Conservation (phyloP, 2,329 filamentous ascomycete species). For the Sporothrix brunneoviolacea region DNA sequence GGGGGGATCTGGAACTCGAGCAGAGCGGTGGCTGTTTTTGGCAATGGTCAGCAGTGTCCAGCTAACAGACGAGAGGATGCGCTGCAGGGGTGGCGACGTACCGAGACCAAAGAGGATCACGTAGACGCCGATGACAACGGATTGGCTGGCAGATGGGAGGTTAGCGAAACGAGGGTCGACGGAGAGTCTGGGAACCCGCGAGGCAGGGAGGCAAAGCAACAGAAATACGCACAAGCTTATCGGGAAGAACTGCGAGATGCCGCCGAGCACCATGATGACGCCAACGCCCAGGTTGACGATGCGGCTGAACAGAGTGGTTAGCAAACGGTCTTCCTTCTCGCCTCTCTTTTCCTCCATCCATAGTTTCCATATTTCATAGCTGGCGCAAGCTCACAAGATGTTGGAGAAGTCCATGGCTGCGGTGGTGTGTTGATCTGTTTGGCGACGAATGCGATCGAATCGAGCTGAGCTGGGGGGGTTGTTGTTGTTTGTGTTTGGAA, state of each 20-base stretch:
- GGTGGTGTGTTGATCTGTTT: background rate
- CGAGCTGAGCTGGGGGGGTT: background rate
- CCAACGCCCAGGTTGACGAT: slow-evolving; percentile 88
- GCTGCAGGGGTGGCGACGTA: slow-evolving; percentile 45
- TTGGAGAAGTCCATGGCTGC: slow-evolving; percentile 81
- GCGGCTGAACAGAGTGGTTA: slow-evolving; percentile 52
- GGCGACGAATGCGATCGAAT: background rate
- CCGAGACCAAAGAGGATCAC: slow-evolving; percentile 85
- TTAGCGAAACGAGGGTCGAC: slow-evolving; percentile 4
- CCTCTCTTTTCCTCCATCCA: too few relatives aligned
- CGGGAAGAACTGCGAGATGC: slow-evolving; percentile 64
- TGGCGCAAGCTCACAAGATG: slow-evolving; percentile 63
- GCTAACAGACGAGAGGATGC: slow-evolving; percentile 18
- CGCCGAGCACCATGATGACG: slow-evolving; percentile 80
- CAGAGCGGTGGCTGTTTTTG: slow-evolving; percentile 62
- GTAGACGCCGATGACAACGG: slow-evolving; percentile 75
- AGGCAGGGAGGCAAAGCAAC: too few relatives aligned
- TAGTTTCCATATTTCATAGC: too few relatives aligned
- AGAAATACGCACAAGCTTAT: slow-evolving; percentile 48
- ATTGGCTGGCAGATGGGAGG: slow-evolving; percentile 41
- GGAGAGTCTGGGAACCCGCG: too few relatives aligned
- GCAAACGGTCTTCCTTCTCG: too few relatives aligned
- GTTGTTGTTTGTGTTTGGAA: too few relatives aligned
- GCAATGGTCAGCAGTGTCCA: background rate
- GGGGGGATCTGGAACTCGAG: slow-evolving; percentile 94